Evolutionary conservation across 257 asterid species (phyloP).

Genomic region (Solanum megistacrolobum): DNA sequence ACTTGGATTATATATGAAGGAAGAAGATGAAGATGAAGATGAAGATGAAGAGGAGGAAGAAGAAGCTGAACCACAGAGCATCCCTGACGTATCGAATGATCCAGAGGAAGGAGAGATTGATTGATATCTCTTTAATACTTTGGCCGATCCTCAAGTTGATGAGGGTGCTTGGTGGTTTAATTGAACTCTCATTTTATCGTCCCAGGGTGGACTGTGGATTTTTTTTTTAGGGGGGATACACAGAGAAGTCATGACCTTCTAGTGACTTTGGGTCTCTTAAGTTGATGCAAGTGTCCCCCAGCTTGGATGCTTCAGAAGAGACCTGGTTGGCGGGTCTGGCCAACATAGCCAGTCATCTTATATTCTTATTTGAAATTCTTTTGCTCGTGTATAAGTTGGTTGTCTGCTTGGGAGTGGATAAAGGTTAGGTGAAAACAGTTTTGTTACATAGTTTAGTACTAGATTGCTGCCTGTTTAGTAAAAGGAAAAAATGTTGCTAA

Average conservation of each 20-base stretch:
- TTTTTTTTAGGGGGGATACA: neutral
- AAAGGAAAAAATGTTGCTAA: neutral
- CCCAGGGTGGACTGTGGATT: neutral
- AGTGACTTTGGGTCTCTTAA: neutral
- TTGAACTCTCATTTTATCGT: neutral
- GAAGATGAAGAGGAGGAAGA: constrained; percentile 40
- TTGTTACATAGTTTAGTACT: neutral
- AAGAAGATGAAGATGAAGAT: constrained; percentile 22
- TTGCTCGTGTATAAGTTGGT: neutral
- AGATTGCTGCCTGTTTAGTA: neutral
- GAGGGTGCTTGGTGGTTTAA: neutral
- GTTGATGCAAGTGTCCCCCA: neutral
- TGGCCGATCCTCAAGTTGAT: neutral
- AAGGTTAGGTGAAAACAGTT: constrained; percentile 13
- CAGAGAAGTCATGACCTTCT: neutral
- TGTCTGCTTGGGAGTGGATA: constrained; percentile 20
- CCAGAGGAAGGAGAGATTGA: constrained; percentile 78
- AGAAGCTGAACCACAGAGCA: constrained; percentile 33
- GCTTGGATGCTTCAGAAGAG: neutral
- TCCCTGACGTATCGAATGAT: constrained; percentile 13
- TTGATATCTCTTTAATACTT: constrained; percentile 3
- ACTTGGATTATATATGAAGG: constrained; percentile 85
- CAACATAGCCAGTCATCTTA: neutral
- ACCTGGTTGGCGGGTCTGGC: neutral
- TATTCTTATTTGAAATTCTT: neutral